Conservation (phyloP, 192 early-diverging fungal genomes). For the Kickxella alabastrina region DNA sequence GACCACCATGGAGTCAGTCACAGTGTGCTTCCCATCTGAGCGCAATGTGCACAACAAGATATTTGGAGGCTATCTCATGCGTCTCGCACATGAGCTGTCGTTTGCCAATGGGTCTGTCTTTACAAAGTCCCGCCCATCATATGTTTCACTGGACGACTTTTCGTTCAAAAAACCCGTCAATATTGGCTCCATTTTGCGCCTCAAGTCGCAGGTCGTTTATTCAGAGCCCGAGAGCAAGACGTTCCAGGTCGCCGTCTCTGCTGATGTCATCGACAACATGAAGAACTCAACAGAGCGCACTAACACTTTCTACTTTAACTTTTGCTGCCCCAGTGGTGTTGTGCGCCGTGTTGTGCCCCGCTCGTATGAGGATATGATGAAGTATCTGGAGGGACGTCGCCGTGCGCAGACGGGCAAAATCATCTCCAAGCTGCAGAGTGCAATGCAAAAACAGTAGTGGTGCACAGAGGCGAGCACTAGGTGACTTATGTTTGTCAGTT, state of each 20-base stretch:
- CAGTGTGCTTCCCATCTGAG: conserved; percentile 70
- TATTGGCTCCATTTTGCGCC: conserved; percentile 71
- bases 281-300: conserved; percentile 62
- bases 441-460: conserved; percentile 25
- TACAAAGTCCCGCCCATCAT: conserved; percentile 53
- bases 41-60: conserved; percentile 78
- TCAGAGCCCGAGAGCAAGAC: conserved; percentile 57
- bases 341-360: conserved; percentile 68
- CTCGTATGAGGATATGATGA: conserved; percentile 80
- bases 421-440: conserved; percentile 45
- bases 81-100: conserved; percentile 80
- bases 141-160: conserved; percentile 70
- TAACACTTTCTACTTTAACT: conserved; percentile 88
- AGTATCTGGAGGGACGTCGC: conserved; percentile 73
- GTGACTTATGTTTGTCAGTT: no score
- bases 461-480: neutral
- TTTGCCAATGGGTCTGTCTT: conserved; percentile 73
- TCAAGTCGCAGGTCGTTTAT: conserved; percentile 77
- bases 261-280: conserved; percentile 73
- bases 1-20: conserved; percentile 66
- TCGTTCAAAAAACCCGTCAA: conserved; percentile 81
- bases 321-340: conserved; percentile 42
- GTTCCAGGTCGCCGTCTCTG: conserved; percentile 64
- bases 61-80: conserved; percentile 81
- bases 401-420: conserved; percentile 50